Evolutionary conservation across 192 early-diverging fungal genomes (phyloP).

Genomic region (Entrophospora sp.): DNA sequence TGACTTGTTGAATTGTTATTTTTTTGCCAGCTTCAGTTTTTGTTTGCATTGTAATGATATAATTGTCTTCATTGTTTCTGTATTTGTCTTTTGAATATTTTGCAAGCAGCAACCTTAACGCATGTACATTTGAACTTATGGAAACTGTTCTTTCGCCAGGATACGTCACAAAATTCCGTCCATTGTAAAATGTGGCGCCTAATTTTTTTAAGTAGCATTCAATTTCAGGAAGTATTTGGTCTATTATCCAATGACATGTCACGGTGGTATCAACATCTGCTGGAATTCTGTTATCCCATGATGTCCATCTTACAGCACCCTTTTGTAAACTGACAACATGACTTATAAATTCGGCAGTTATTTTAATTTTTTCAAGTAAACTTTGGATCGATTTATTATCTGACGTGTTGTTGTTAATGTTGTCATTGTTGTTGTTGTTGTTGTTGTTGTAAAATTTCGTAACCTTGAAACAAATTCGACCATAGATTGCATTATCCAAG

Average conservation of each 20-base stretch:
- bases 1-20: neutral
- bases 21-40: neutral
- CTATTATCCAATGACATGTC: neutral
- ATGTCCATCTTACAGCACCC: constrained; percentile 1
- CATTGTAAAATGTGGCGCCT: neutral
- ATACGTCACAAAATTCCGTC: neutral
- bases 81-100: neutral
- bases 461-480: neutral
- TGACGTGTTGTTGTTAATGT: too few species aligned
- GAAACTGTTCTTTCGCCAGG: constrained; percentile 5
- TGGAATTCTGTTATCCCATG: constrained; percentile 10
- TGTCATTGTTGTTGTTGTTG: too few species aligned
- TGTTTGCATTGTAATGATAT: neutral
- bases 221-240: neutral
- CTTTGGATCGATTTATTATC: too few species aligned
- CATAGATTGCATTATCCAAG: neutral
- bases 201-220: neutral
- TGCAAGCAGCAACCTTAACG: neutral
- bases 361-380: too few species aligned
- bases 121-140: neutral
- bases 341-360: too few species aligned
- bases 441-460: too few species aligned
- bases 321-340: neutral
- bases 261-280: neutral
- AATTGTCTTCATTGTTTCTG: neutral